A percentile compares a stretch with the other conserved stretches of the same genome.
These are phyloP conservation scores for Bauhinia variegata DNA, from an alignment of 306 rosid species.

Conservation along the genomic window DNA sequence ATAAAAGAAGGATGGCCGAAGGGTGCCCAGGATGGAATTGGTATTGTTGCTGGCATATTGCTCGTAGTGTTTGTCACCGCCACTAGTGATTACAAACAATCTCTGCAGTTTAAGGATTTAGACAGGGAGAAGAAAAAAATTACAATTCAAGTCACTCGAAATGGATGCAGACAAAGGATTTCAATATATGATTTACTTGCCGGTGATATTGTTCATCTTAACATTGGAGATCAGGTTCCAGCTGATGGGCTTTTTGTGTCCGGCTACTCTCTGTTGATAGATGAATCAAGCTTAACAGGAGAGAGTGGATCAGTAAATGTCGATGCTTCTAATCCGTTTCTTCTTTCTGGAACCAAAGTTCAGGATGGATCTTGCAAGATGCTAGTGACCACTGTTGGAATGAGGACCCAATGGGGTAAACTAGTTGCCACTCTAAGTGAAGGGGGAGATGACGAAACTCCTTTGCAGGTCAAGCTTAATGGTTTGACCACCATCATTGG, in stretches of 20 bases:
- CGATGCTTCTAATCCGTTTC: slow-evolving; percentile 67
- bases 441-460: slow-evolving; percentile 99
- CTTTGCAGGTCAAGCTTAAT: slow-evolving; percentile 97
- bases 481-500: slow-evolving; percentile 99
- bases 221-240: slow-evolving; percentile 94
- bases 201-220: slow-evolving; percentile 91
- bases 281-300: slow-evolving; percentile 97
- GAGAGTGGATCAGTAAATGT: slow-evolving; percentile 93
- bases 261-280: slow-evolving; percentile 82
- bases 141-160: slow-evolving; percentile 77
- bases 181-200: slow-evolving; percentile 93
- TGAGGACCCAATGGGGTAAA: slow-evolving; percentile 99
- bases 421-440: slow-evolving; percentile 93
- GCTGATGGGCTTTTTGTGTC: slow-evolving; percentile 94
- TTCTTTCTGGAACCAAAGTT: slow-evolving; percentile 94
- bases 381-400: slow-evolving; percentile 98
- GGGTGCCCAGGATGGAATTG: slow-evolving; percentile 99
- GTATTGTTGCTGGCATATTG: slow-evolving; percentile 98
- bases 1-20: slow-evolving; percentile 95
- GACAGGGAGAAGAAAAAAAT: slow-evolving; percentile 96
- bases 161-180: slow-evolving; percentile 83
- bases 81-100: slow-evolving; percentile 88
- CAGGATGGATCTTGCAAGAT: slow-evolving; percentile 98
- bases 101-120: slow-evolving; percentile 95
- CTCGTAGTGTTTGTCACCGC: slow-evolving; percentile 98